Conservation (phyloP, 1,139 yeast species). For the Debaryomyces sp. region DNA sequence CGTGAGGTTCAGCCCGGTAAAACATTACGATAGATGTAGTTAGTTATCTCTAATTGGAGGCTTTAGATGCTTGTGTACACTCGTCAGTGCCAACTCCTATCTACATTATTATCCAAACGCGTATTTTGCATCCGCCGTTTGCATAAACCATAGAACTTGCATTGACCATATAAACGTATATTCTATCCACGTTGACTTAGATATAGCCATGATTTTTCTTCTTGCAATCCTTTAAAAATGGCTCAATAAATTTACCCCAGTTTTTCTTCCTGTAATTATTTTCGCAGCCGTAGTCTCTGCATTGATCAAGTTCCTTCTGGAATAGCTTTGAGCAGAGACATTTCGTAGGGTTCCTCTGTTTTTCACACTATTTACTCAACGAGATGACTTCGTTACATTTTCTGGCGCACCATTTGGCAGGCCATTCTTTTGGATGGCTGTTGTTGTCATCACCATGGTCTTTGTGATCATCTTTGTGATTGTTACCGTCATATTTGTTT, state of each 20-base stretch:
- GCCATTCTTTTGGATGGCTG: neutral
- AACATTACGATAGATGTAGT: too few species aligned
- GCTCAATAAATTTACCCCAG: slow-evolving; percentile 2
- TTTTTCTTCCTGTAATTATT: neutral
- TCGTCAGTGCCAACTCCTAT: neutral
- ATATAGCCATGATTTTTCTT: neutral
- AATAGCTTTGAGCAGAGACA: slow-evolving; percentile 2
- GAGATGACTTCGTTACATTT: neutral
- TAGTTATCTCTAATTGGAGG: neutral
- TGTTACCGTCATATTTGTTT: neutral
- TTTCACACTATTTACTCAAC: neutral
- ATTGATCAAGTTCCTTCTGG: neutral
- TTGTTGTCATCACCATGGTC: neutral
- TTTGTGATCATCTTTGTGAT: neutral
- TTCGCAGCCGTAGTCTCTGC: neutral
- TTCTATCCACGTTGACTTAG: neutral
- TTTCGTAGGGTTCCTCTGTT: neutral
- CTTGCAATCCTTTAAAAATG: slow-evolving; percentile 2
- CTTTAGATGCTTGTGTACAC: neutral
- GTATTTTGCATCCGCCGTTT: neutral
- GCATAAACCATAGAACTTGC: neutral
- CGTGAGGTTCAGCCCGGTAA: too few species aligned
- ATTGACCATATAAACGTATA: neutral
- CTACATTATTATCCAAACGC: neutral
- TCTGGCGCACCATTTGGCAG: neutral